Conservation (phyloP, 192 early-diverging fungal species). For the Umbelopsis ramanniana region DNA sequence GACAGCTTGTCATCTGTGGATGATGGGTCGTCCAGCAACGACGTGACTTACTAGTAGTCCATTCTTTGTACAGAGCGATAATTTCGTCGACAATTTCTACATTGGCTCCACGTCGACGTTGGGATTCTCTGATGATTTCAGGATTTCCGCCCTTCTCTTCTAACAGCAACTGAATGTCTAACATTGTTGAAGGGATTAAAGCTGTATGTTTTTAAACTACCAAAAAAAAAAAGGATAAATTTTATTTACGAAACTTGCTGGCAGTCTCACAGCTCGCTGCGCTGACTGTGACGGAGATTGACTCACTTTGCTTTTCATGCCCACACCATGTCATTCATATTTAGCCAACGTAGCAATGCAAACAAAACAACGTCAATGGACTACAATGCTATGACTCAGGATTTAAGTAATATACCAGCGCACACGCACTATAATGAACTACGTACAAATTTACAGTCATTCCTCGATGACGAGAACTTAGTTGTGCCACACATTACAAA, state of each 20-base stretch:
- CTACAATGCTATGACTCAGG: neutral
- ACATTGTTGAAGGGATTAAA: constrained; percentile 50
- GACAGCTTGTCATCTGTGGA: neutral
- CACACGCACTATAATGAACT: neutral
- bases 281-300: constrained; percentile 9
- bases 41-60: constrained; percentile 75
- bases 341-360: neutral
- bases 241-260: neutral
- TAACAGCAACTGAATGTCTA: constrained; percentile 94
- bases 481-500: neutral
- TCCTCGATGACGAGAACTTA: neutral
- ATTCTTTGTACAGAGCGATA: constrained; percentile 87
- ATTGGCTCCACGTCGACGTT: constrained; percentile 83
- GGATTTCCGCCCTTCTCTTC: constrained; percentile 93
- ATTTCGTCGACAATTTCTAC: constrained; percentile 92
- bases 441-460: neutral
- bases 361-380: neutral
- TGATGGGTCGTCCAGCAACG: neutral
- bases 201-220: neutral
- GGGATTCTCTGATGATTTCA: constrained; percentile 90
- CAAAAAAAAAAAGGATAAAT: neutral
- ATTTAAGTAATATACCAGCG: neutral
- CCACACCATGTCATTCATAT: neutral
- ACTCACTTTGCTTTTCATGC: constrained; percentile 1
- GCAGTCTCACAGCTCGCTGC: neutral